phyloP scores from a whole-genome alignment of 164 flowering plant species.

The Magnolia kwangsiensis region DNA sequence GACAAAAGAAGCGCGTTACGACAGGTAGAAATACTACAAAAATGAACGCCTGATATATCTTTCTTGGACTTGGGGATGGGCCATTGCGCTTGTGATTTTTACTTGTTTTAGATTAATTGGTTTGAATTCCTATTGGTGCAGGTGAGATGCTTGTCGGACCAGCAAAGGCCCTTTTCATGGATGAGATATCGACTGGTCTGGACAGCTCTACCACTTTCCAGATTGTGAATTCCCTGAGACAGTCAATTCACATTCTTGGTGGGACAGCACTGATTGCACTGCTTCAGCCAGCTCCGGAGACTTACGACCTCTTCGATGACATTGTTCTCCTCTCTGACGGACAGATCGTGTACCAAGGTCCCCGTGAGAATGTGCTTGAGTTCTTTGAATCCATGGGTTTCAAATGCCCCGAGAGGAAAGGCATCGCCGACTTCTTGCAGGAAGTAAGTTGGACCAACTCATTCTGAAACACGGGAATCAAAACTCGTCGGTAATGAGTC shows the following conservation, averaged over 20 bases:
- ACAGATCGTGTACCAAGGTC: constrained; percentile 54
- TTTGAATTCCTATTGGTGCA: constrained; percentile 1
- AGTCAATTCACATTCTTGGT: constrained; percentile 10
- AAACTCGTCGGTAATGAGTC: neutral
- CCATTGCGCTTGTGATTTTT: neutral
- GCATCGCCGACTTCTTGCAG: constrained; percentile 40
- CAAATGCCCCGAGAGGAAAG: constrained; percentile 40
- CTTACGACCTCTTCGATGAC: constrained; percentile 16
- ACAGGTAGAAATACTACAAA: constrained; percentile 17
- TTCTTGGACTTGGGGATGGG: neutral
- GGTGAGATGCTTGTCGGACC: constrained; percentile 68
- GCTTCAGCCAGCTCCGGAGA: constrained; percentile 18
- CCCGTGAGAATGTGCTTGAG: constrained; percentile 48
- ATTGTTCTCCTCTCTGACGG: constrained; percentile 55
- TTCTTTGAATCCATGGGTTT: constrained; percentile 49
- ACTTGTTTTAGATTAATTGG: neutral
- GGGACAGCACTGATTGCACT: constrained; percentile 17
- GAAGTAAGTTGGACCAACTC: constrained; percentile 22
- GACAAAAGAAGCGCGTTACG: constrained; percentile 31
- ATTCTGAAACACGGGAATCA: neutral
- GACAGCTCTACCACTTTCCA: constrained; percentile 66
- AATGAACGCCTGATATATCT: neutral
- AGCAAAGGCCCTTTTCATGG: constrained; percentile 30
- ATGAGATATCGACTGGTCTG: constrained; percentile 40
- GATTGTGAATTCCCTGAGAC: constrained; percentile 14